Evolutionary conservation across 495 filamentous ascomycete species (phyloP).

Genomic region (Hapsidospora chrysogenum): DNA sequence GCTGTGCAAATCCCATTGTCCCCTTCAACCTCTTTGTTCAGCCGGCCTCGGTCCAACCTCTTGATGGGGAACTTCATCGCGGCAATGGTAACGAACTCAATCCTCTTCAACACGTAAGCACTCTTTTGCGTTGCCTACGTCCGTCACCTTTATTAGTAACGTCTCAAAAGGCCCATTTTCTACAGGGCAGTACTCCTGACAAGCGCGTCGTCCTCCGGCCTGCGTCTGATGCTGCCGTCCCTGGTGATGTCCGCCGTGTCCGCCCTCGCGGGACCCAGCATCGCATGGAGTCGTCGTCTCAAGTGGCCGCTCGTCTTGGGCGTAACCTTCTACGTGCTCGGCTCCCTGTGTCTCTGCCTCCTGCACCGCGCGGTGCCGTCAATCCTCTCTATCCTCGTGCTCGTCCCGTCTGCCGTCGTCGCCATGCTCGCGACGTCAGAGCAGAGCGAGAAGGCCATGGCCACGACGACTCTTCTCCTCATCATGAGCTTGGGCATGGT

Average conservation of each 20-base stretch:
- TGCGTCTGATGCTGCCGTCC: slow-evolving; percentile 48
- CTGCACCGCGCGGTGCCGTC: slow-evolving; percentile 37
- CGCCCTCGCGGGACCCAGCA: slow-evolving; percentile 50
- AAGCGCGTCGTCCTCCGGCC: slow-evolving; percentile 50
- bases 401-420: slow-evolving; percentile 43
- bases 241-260: slow-evolving; percentile 40
- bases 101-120: slow-evolving; percentile 51
- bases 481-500: slow-evolving; percentile 54
- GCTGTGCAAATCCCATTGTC: slow-evolving; percentile 51
- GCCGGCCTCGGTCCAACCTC: slow-evolving; percentile 45
- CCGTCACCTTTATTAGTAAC: not conserved
- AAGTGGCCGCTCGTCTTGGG: slow-evolving; percentile 47
- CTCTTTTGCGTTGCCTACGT: not conserved
- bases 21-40: slow-evolving; percentile 44
- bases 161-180: slow-evolving; percentile 38
- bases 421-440: slow-evolving; percentile 48
- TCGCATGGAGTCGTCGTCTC: slow-evolving; percentile 45
- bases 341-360: slow-evolving; percentile 29
- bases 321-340: slow-evolving; percentile 34
- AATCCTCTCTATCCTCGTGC: slow-evolving; percentile 41
- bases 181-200: slow-evolving; percentile 68
- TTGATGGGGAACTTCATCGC: slow-evolving; percentile 55
- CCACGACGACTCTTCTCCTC: slow-evolving; percentile 51
- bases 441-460: slow-evolving; percentile 58
- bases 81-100: slow-evolving; percentile 44